Base-by-base conservation (phyloP, 2,329 filamentous ascomycete species). In the Amauroascus verrucosus region DNA sequence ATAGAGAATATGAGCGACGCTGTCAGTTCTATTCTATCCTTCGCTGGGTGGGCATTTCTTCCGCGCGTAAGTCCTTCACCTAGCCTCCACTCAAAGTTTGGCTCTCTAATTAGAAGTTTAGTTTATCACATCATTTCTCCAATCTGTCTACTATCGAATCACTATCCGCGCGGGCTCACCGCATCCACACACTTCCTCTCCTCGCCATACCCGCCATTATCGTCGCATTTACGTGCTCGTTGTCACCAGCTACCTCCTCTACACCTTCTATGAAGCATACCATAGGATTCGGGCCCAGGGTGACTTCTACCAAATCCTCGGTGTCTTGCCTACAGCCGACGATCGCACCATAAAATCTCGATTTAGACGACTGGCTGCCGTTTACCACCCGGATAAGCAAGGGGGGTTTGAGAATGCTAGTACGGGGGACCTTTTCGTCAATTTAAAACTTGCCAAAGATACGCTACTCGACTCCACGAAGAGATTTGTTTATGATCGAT, bases 261-360 rank as follows among this genome's bases (percentile, higher is more conserved):
- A 95, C 76, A 95, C 89, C 45, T 82, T 97, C 63, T 93, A 90
- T 73, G 91, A 97, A 72, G 85, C 88, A 63, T 87, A 95, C 76
- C 82, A 86, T 73, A 82, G 88, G 58, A 77, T 95, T 26, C 84
- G 81, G 58, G 74, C 77, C 43, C 74, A 77, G 1, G 82, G 85
- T 16, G 83, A 88, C 68, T 95, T 86, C 73, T 97, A 96, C 72
- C 75, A 80, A 45, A 79, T 85, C 58, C 79, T 98, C 0, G 82
- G 82, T 33, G 79, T 96, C 0, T 75, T 83, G 11, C 76, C 84
- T 35, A 69, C 78, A 54, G 85, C 86, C 9, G 77, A 80, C 51
- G 88, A 95, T 51, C 80, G 80, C 61, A 82, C 84, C 11, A 80
- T 98, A 65, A 93, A 94, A 70, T 85, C 84, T 20, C 82, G 83